Evolutionary conservation across 805 yeast species (phyloP), one percentile per base, ranked within the genome.

Genomic region (Starmerella powellii): DNA sequence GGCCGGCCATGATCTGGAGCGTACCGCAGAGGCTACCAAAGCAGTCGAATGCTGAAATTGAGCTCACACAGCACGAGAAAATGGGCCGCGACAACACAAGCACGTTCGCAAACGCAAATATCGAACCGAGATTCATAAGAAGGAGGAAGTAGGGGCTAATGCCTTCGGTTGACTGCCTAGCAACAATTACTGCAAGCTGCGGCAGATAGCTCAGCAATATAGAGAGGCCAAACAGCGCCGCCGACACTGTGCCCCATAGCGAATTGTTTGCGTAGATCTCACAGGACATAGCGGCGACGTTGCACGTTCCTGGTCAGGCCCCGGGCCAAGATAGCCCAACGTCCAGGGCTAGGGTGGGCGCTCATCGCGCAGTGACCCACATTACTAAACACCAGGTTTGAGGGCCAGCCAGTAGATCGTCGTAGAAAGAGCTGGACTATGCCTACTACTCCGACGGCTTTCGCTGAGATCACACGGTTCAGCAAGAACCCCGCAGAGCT

Each of bases 381-480:
- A n/a, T n/a, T n/a, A n/a, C n/a, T n/a, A n/a, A 13, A 10, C 30
- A 4, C 15, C 30, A 5, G 15, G 15, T 13, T 6, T 31, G 19
- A 12, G 17, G 33, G 19, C 19, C 20, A 24, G 31, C 38, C 38
- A 35, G 30, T 24, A 26, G 31, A 35, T n/a, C 15, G 15, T 10
- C 27, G 17, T 19, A 19, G 27, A 33, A 19, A 4, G 5, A 8
- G n/a, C 6, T 8, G 6, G n/a, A 33, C 24, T 4, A 70, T 69
- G 74, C 66, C 70, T 72, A 82, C 87, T 18, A 64, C 74, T 36
- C 78, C 94, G 21, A 83, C 94, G 10, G 85, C 83, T 47, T 80
- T 80, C 63, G 93, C 94, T 13, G 83, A 79, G 63, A 73, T 88
- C 31, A 78, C 91, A 21, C 76, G 74, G 58, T 73, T 77, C 55